Conservation (phyloP, 2,329 filamentous ascomycete genomes). For the Scorias spongiosa region DNA sequence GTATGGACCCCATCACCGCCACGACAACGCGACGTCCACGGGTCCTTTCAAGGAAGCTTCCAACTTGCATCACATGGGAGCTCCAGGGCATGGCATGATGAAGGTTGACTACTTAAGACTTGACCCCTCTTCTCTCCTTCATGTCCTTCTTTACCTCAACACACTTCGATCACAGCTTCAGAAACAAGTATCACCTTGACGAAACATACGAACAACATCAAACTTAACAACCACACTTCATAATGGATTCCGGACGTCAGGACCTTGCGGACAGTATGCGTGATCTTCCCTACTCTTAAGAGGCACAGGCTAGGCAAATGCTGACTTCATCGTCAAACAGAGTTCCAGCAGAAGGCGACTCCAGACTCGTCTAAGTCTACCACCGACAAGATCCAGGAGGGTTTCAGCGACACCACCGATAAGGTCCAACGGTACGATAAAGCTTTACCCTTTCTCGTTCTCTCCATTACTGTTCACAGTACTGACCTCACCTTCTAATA, state of each 20-base stretch:
- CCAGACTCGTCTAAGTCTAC: constrained; percentile 48
- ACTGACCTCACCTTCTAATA: constrained; percentile 9
- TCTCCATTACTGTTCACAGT: not conserved
- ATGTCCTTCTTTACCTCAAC: constrained; percentile 5
- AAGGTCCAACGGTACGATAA: constrained; percentile 33
- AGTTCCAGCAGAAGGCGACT: constrained; percentile 41
- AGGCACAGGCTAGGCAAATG: constrained; percentile 1
- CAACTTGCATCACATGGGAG: not conserved
- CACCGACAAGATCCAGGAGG: constrained; percentile 42
- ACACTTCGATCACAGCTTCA: constrained; percentile 1
- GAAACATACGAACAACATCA: constrained; percentile 13
- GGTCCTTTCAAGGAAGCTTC: not conserved
- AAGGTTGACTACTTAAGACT: not conserved
- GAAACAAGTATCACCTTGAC: constrained; percentile 7
- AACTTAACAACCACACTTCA: constrained; percentile 27
- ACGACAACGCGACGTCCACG: not conserved
- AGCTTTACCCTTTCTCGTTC: not conserved
- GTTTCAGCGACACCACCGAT: constrained; percentile 39
- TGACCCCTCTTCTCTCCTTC: constrained; percentile 1
- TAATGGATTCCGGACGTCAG: constrained; percentile 49
- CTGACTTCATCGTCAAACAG: constrained; percentile 20
- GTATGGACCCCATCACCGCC: not conserved
- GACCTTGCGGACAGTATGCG: constrained; percentile 36
- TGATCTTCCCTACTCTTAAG: not conserved
- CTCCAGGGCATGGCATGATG: not conserved